These are phyloP conservation scores for Beauveria asiatica DNA, from an alignment of 2,329 filamentous ascomycete species.

Conservation along the genomic window DNA sequence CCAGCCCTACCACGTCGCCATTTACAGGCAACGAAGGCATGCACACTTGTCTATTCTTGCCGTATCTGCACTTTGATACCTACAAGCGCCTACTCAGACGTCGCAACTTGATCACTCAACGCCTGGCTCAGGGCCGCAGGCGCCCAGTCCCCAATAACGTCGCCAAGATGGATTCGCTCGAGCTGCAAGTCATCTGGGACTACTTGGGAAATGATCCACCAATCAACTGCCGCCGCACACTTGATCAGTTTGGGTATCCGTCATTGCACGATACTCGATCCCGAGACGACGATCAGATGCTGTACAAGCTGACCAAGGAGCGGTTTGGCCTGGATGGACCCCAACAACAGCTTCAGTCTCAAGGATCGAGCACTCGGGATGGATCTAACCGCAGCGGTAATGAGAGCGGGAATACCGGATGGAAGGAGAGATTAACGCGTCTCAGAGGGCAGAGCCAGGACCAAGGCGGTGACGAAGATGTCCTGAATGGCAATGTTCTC, in stretches of 20 bases:
- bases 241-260: constrained; percentile 58
- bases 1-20: constrained; percentile 22
- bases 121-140: constrained; percentile 44
- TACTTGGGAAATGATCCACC: constrained; percentile 53
- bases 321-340: constrained; percentile 19
- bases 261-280: constrained; percentile 51
- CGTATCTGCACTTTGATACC: constrained; percentile 57
- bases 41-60: constrained; percentile 44
- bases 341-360: constrained; percentile 19
- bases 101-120: constrained; percentile 43
- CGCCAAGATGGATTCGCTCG: constrained; percentile 45
- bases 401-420: constrained; percentile 20
- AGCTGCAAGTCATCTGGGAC: constrained; percentile 54
- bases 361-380: constrained; percentile 22
- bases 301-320: constrained; percentile 56
- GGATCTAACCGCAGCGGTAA: constrained; percentile 20
- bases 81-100: constrained; percentile 50
- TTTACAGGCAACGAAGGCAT: constrained; percentile 20
- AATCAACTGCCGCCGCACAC: constrained; percentile 50
- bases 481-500: constrained; percentile 48
- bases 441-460: constrained; percentile 13
- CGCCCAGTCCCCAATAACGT: constrained; percentile 47
- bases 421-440: constrained; percentile 18
- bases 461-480: constrained; percentile 21
- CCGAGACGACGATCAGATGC: constrained; percentile 57